Percentiles rank a stretch among this genome's conserved stretches.
phyloP scores from a whole-genome alignment of 495 filamentous ascomycete genomes.

The Aspergillus mulundensis region DNA sequence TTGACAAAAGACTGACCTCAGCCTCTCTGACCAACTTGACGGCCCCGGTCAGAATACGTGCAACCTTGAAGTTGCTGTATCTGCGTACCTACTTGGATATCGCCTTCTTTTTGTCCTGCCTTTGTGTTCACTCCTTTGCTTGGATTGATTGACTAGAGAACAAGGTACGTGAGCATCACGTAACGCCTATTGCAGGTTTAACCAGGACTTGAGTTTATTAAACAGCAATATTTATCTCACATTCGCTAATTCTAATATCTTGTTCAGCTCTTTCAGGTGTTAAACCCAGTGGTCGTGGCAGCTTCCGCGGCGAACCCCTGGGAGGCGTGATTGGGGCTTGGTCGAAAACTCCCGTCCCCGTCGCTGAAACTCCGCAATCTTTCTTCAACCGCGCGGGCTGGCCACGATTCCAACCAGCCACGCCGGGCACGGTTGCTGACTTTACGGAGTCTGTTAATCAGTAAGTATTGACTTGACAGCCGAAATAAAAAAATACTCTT shows the following conservation, averaged over 20 bases:
- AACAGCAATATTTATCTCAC: neutral
- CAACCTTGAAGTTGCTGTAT: neutral
- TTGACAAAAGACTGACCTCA: neutral
- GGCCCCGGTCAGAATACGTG: neutral
- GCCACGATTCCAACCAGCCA: slow-evolving; percentile 32
- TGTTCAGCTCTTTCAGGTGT: slow-evolving; percentile 2
- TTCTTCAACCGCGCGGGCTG: slow-evolving; percentile 33
- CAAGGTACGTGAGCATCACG: slow-evolving; percentile 1
- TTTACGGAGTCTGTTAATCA: slow-evolving; percentile 19
- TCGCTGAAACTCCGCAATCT: slow-evolving; percentile 20
- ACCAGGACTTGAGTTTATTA: neutral
- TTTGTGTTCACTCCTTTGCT: neutral
- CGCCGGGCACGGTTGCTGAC: slow-evolving; percentile 28
- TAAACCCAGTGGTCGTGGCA: slow-evolving; percentile 18
- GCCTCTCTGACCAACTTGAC: neutral
- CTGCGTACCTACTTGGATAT: neutral
- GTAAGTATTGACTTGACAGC: slow-evolving; percentile 16
- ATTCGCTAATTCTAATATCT: neutral
- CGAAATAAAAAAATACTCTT: neutral
- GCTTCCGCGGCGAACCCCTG: slow-evolving; percentile 21
- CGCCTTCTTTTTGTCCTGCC: neutral
- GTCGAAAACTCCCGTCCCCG: slow-evolving; percentile 26
- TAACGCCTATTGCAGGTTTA: neutral
- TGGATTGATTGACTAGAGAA: neutral
- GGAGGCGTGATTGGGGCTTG: slow-evolving; percentile 25